Evolutionary conservation across 768 basidiomycete species (phyloP).

Genomic region (Macrolepiota fuliginosa): DNA sequence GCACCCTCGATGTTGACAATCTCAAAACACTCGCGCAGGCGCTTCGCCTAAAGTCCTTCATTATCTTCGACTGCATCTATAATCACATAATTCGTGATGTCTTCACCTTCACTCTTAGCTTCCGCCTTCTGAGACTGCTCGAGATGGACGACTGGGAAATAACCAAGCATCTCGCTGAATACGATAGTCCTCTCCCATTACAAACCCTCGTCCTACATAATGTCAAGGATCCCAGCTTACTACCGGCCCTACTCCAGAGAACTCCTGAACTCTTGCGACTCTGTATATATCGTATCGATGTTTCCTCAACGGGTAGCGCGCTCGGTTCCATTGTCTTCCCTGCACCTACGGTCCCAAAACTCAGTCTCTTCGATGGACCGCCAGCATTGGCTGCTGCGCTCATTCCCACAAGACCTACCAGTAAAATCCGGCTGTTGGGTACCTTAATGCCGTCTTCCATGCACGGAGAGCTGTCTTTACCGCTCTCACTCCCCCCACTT

Average conservation of each 20-base stretch:
- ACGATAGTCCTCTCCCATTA: background rate
- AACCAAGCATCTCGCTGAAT: background rate
- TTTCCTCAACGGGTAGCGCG: background rate
- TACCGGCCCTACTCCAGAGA: background rate
- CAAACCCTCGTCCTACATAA: background rate
- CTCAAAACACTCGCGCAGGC: background rate
- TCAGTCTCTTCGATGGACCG: slow-evolving; percentile 5
- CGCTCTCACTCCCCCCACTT: background rate
- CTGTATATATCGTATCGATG: slow-evolving; percentile 1
- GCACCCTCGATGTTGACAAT: background rate
- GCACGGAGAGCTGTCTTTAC: background rate
- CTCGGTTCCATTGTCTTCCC: background rate
- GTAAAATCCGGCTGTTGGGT: slow-evolving; percentile 6
- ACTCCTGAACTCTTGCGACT: background rate
- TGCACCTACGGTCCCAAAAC: background rate
- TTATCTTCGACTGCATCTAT: background rate
- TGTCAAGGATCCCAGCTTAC: background rate
- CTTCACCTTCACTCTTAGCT: background rate
- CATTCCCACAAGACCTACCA: background rate
- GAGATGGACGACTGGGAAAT: slow-evolving; percentile 5
- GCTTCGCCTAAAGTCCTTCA: background rate
- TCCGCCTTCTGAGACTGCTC: background rate
- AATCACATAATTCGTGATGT: background rate
- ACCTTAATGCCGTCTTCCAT: background rate
- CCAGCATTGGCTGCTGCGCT: background rate